phyloP scores from a whole-genome alignment of 495 filamentous ascomycete species.

The Podospora tetraspora region DNA sequence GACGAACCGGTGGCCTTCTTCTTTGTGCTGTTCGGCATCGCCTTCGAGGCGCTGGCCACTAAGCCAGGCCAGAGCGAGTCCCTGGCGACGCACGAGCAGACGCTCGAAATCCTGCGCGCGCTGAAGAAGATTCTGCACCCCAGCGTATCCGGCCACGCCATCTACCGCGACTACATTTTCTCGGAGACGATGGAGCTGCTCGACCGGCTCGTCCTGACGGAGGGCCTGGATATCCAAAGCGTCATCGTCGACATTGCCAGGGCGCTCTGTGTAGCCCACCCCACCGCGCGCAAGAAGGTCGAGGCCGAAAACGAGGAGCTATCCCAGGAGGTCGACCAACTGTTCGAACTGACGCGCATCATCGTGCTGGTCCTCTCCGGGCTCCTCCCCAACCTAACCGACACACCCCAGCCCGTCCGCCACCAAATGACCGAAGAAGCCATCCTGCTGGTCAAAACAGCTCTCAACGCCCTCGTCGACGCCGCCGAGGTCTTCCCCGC shows the following conservation, averaged over 20 bases:
- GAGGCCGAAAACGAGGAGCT: constrained; percentile 65
- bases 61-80: constrained; percentile 64
- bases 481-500: constrained; percentile 91
- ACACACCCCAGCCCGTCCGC: constrained; percentile 64
- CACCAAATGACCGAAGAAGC: constrained; percentile 76
- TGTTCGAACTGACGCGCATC: constrained; percentile 92
- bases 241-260: constrained; percentile 90
- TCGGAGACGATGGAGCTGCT: constrained; percentile 95
- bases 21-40: constrained; percentile 94
- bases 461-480: constrained; percentile 84
- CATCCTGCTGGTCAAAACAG: constrained; percentile 67
- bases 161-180: constrained; percentile 93
- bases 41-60: constrained; percentile 88
- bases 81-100: constrained; percentile 69
- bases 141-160: constrained; percentile 91
- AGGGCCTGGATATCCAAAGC: constrained; percentile 80
- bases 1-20: constrained; percentile 99
- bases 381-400: constrained; percentile 78
- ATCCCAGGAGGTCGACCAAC: constrained; percentile 94
- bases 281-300: constrained; percentile 69
- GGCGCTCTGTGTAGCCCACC: constrained; percentile 83
- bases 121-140: constrained; percentile 93
- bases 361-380: constrained; percentile 89
- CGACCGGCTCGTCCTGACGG: constrained; percentile 87
- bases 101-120: constrained; percentile 81